Evolutionary conservation across 2,329 filamentous ascomycete species (phyloP).

Genomic region (Aaosphaeria pasadenensis): DNA sequence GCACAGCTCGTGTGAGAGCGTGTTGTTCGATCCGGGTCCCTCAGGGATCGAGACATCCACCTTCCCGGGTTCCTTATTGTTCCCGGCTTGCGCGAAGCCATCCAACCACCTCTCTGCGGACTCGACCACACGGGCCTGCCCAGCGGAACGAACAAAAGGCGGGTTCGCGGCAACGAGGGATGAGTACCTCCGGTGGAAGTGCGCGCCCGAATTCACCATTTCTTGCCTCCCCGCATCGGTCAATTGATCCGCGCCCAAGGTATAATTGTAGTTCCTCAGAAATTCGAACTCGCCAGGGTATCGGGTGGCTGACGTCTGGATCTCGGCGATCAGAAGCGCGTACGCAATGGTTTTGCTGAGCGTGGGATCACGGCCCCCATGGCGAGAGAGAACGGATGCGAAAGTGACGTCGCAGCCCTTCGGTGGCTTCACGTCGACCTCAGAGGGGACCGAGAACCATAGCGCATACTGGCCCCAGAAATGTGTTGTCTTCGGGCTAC

Average conservation of each 20-base stretch:
- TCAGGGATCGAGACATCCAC: constrained; percentile 67
- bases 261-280: constrained; percentile 68
- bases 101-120: constrained; percentile 74
- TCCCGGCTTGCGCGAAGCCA: constrained; percentile 62
- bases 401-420: constrained; percentile 72
- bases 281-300: constrained; percentile 68
- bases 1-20: constrained; percentile 72
- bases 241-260: constrained; percentile 66
- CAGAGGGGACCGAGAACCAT: constrained; percentile 72
- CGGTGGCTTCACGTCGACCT: constrained; percentile 60
- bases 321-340: constrained; percentile 59
- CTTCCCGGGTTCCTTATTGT: constrained; percentile 40
- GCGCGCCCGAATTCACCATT: constrained; percentile 70
- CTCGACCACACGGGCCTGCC: constrained; percentile 67
- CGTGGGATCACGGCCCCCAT: constrained; percentile 82
- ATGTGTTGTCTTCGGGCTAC: constrained; percentile 59
- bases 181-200: constrained; percentile 73
- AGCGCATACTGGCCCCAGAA: constrained; percentile 88
- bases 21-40: constrained; percentile 68
- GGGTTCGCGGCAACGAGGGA: constrained; percentile 55
- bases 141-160: constrained; percentile 72
- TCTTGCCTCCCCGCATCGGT: constrained; percentile 66
- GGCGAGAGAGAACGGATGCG: constrained; percentile 76
- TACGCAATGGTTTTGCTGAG: constrained; percentile 64
- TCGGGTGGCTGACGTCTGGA: constrained; percentile 55